Percentiles rank a stretch among this genome's conserved stretches.
Evolutionary conservation across 2,329 filamentous ascomycete genomes (phyloP).

Genomic region (Xylaria sp.): DNA sequence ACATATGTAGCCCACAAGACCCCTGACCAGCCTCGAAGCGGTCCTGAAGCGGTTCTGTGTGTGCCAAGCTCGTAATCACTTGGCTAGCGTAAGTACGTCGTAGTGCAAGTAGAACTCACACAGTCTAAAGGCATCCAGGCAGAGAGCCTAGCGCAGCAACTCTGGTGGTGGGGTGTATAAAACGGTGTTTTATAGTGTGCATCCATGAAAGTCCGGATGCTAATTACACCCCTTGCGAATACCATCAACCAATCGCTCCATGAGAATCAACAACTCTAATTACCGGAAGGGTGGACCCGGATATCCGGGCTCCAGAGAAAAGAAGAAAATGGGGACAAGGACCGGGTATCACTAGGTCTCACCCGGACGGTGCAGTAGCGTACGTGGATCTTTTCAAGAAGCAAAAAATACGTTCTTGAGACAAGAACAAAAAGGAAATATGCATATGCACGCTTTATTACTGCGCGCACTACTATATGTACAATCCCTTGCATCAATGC

Average conservation of each 20-base stretch:
- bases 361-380: slow-evolving; percentile 25
- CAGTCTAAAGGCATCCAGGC: slow-evolving; percentile 12
- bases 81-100: too few relatives aligned
- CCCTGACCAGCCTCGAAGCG: slow-evolving; percentile 14
- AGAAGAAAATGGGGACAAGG: slow-evolving; percentile 17
- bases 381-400: slow-evolving; percentile 4
- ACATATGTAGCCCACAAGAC: slow-evolving; percentile 22
- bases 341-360: slow-evolving; percentile 30
- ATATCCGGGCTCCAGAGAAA: slow-evolving; percentile 26
- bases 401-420: background rate
- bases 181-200: background rate
- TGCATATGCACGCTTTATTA: slow-evolving; percentile 21
- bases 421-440: slow-evolving; percentile 4
- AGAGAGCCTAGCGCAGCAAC: slow-evolving; percentile 13
- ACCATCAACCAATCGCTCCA: slow-evolving; percentile 16
- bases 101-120: slow-evolving; percentile 9
- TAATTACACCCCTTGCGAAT: slow-evolving; percentile 26
- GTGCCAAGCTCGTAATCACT: slow-evolving; percentile 24
- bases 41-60: slow-evolving; percentile 14
- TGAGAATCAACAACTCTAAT: slow-evolving; percentile 26
- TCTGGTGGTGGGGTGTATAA: slow-evolving; percentile 21
- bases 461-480: slow-evolving; percentile 20
- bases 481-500: slow-evolving; percentile 36
- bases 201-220: slow-evolving; percentile 26
- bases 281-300: slow-evolving; percentile 33